Evolutionary conservation across 2,329 filamentous ascomycete species (phyloP).

Genomic region (Trichoderma afroharzianum): DNA sequence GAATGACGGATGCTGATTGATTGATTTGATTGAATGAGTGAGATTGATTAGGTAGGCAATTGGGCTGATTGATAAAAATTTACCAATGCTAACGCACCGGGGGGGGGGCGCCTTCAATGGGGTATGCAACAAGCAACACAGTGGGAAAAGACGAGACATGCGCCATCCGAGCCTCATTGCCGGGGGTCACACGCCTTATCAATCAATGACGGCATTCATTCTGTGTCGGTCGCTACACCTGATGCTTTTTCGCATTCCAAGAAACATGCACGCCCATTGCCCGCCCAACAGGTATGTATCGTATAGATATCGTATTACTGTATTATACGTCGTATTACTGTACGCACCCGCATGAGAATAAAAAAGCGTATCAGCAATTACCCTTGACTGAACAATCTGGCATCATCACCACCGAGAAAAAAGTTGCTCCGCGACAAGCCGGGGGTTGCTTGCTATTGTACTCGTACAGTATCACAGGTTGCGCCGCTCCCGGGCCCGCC

Average conservation of each 20-base stretch:
- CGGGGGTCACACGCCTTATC: background rate
- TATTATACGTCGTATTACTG: background rate
- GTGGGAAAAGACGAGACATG: background rate
- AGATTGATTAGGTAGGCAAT: background rate
- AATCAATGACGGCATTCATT: slow-evolving; percentile 7
- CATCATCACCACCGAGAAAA: background rate
- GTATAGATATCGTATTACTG: too few species aligned
- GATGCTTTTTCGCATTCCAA: background rate
- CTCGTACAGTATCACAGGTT: background rate
- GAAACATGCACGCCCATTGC: background rate
- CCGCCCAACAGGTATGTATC: background rate
- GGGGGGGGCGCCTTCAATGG: background rate
- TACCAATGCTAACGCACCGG: background rate
- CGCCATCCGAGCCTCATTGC: background rate
- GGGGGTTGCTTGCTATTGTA: background rate
- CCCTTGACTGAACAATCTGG: background rate
- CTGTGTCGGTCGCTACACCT: background rate
- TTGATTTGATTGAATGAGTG: background rate
- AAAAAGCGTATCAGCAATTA: background rate
- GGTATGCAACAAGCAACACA: too few species aligned
- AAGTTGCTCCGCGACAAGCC: background rate
- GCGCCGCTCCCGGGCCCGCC: background rate
- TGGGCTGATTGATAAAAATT: slow-evolving; percentile 11
- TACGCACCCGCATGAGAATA: background rate
- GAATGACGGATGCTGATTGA: slow-evolving; percentile 5